Evolutionary conservation across 192 early-diverging fungal genomes (phyloP).

Genomic region (Backusella luteola): DNA sequence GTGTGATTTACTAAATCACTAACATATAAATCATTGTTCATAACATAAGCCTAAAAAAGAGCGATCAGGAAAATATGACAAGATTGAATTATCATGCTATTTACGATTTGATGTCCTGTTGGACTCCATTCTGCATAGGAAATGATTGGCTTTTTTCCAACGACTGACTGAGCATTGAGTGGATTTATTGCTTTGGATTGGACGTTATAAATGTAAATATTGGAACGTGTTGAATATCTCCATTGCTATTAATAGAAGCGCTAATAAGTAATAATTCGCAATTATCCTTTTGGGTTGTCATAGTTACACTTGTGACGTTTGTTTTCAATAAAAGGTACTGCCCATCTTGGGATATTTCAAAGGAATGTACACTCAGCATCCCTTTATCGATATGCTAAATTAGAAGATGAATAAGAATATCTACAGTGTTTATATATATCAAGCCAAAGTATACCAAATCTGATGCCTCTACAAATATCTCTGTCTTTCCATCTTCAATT

Average conservation of each 20-base stretch:
- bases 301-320: constrained; percentile 54
- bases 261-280: background rate
- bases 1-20: constrained; percentile 67
- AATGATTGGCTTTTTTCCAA: constrained; percentile 48
- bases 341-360: constrained; percentile 75
- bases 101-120: constrained; percentile 53
- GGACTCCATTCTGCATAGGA: constrained; percentile 80
- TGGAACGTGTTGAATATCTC: constrained; percentile 82
- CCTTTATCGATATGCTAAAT: constrained; percentile 5
- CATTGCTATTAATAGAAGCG: constrained; percentile 52
- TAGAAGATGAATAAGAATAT: background rate
- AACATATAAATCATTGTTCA: constrained; percentile 86
- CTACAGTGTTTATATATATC: background rate
- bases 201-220: constrained; percentile 77
- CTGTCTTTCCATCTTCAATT: constrained; percentile 13
- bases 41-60: constrained; percentile 65
- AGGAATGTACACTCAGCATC: constrained; percentile 35
- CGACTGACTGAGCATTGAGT: constrained; percentile 43
- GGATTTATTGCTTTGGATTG: constrained; percentile 54
- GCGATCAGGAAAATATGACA: background rate
- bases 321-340: constrained; percentile 75
- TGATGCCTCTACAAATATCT: constrained; percentile 26
- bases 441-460: constrained; percentile 7
- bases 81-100: background rate
- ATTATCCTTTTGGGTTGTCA: background rate